phyloP scores from a whole-genome alignment of 169 alveolate genomes.

The Hammondia hammondi region DNA sequence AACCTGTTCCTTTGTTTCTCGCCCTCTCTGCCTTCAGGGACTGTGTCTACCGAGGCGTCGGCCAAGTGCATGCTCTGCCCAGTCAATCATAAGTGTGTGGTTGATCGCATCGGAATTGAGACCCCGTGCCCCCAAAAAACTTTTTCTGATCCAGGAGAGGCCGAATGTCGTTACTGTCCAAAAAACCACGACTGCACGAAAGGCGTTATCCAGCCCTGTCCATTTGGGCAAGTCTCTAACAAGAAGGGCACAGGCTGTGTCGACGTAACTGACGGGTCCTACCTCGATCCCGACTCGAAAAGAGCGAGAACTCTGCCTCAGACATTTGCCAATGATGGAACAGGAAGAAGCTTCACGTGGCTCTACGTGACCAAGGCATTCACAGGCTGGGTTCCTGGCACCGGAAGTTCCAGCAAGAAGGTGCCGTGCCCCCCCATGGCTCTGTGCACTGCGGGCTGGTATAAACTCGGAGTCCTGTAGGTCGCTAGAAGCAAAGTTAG shows the following conservation, averaged over 20 bases:
- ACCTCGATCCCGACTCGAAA: neutral
- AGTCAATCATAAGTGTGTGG: neutral
- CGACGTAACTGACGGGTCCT: neutral
- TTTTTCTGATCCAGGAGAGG: neutral
- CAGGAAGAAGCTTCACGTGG: neutral
- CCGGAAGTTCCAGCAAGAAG: neutral
- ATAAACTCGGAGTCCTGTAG: neutral
- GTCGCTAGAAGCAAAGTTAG: neutral
- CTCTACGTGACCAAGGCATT: neutral
- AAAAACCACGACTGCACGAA: neutral
- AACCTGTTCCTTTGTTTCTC: no score
- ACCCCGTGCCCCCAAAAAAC: neutral
- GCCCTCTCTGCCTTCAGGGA: neutral
- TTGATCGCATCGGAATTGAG: neutral
- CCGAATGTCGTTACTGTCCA: neutral
- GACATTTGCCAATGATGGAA: neutral
- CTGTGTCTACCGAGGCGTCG: neutral
- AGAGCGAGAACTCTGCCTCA: neutral
- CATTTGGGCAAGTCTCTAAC: neutral
- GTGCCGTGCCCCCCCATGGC: conserved; percentile 6
- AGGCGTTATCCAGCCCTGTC: neutral
- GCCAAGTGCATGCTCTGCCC: neutral
- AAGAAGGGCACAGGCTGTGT: neutral
- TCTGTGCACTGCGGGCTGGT: neutral
- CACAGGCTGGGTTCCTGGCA: neutral